phyloP scores from a whole-genome alignment of 2,329 filamentous ascomycete genomes.

The Hypoxylon rubiginosum region DNA sequence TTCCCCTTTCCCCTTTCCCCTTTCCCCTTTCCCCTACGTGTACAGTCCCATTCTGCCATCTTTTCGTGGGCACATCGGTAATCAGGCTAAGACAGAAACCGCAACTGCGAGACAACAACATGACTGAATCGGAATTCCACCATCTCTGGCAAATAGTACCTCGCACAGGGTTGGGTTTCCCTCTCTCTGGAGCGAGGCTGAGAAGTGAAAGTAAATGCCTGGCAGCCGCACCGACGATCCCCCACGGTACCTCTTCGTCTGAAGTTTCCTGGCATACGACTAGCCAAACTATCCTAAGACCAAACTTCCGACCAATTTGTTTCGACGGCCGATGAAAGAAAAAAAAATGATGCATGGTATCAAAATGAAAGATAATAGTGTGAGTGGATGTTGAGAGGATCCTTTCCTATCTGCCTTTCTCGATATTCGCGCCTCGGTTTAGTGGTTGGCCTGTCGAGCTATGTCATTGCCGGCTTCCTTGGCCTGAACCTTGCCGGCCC shows the following conservation, averaged over 20 bases:
- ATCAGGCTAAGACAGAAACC: constrained; percentile 5
- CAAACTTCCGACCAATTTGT: constrained; percentile 12
- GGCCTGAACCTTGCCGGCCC: constrained; percentile 72
- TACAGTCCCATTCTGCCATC: constrained; percentile 17
- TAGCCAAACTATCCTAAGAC: constrained; percentile 12
- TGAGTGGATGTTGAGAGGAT: constrained; percentile 15
- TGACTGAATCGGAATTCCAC: constrained; percentile 19
- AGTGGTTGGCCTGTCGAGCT: constrained; percentile 47
- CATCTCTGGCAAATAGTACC: constrained; percentile 16
- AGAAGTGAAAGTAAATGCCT: constrained; percentile 35
- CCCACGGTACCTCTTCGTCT: constrained; percentile 9
- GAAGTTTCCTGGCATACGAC: constrained; percentile 5
- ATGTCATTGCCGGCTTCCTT: constrained; percentile 68
- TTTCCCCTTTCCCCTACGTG: constrained; percentile 29
- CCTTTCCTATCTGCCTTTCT: neutral
- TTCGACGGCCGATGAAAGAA: constrained; percentile 25
- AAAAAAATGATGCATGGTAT: constrained; percentile 40
- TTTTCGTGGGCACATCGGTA: constrained; percentile 8
- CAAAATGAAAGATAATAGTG: constrained; percentile 30
- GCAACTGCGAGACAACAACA: constrained; percentile 10
- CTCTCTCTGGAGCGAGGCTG: constrained; percentile 17
- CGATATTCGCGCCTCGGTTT: constrained; percentile 1
- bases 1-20: constrained; percentile 19
- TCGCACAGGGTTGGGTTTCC: constrained; percentile 5
- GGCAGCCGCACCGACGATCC: constrained; percentile 8